Evolutionary conservation across 2,329 filamentous ascomycete genomes (phyloP).

Genomic region (Geosmithia morbida): DNA sequence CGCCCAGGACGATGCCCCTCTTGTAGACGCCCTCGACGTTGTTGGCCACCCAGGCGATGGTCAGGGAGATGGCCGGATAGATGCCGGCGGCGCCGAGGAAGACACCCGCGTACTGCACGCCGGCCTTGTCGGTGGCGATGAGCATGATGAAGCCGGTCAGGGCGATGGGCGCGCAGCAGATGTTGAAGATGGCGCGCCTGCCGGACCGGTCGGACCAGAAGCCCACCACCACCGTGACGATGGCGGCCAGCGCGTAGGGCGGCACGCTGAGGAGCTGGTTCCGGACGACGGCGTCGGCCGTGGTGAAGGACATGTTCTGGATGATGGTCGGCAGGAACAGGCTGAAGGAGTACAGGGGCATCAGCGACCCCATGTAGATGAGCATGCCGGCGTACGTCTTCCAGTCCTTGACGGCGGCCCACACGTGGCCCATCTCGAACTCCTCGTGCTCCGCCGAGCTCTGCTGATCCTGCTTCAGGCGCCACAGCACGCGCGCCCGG

Average conservation of each 20-base stretch:
- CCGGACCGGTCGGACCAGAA: slow-evolving; percentile 63
- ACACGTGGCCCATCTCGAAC: slow-evolving; percentile 60
- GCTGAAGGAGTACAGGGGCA: slow-evolving; percentile 60
- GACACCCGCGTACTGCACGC: slow-evolving; percentile 66
- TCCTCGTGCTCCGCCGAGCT: slow-evolving; percentile 59
- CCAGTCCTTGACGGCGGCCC: slow-evolving; percentile 62
- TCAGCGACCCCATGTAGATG: slow-evolving; percentile 66
- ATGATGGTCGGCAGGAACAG: slow-evolving; percentile 75
- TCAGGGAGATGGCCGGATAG: slow-evolving; percentile 77
- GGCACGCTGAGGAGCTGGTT: slow-evolving; percentile 32
- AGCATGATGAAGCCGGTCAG: slow-evolving; percentile 72
- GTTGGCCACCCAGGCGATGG: slow-evolving; percentile 77
- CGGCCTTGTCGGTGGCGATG: slow-evolving; percentile 45
- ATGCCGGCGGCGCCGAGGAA: slow-evolving; percentile 81
- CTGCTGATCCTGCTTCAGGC: slow-evolving; percentile 59
- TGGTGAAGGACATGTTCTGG: slow-evolving; percentile 28
- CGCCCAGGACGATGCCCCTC: slow-evolving; percentile 71
- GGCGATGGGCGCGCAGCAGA: slow-evolving; percentile 52
- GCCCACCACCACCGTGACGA: slow-evolving; percentile 26
- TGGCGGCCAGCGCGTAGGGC: slow-evolving; percentile 22
- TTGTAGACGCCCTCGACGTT: slow-evolving; percentile 88
- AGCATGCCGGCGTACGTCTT: slow-evolving; percentile 66
- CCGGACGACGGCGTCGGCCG: slow-evolving; percentile 14
- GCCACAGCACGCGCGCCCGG: slow-evolving; percentile 54
- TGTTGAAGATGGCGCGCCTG: slow-evolving; percentile 68